phyloP scores from a whole-genome alignment of 805 yeast genomes.

The Candida sonorensis region DNA sequence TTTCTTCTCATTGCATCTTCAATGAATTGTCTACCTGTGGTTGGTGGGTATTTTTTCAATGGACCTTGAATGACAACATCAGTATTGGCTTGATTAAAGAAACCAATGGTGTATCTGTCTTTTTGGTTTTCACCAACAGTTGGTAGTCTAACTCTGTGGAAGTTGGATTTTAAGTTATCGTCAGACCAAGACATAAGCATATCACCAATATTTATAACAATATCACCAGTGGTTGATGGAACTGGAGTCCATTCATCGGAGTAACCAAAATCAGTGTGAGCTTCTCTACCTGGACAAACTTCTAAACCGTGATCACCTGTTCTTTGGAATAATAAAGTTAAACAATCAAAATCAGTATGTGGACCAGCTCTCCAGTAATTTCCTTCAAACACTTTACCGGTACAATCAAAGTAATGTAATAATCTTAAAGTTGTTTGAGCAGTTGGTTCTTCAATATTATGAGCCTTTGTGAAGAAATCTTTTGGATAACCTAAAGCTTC shows the following conservation, averaged over 20 bases:
- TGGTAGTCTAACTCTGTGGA: slow-evolving; percentile 30
- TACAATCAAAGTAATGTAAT: slow-evolving; percentile 26
- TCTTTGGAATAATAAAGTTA: slow-evolving; percentile 29
- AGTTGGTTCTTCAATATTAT: slow-evolving; percentile 18
- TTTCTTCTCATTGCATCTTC: slow-evolving; percentile 30
- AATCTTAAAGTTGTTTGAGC: slow-evolving; percentile 31
- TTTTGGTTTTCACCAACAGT: slow-evolving; percentile 21
- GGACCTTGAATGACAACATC: slow-evolving; percentile 27
- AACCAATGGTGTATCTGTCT: slow-evolving; percentile 28
- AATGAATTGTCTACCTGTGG: slow-evolving; percentile 27
- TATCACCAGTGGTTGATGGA: slow-evolving; percentile 27
- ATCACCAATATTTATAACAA: slow-evolving; percentile 32
- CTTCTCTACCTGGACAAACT: slow-evolving; percentile 31
- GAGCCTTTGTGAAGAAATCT: slow-evolving; percentile 24
- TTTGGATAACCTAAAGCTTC: slow-evolving; percentile 24
- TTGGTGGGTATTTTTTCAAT: slow-evolving; percentile 19
- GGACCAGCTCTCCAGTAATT: slow-evolving; percentile 32
- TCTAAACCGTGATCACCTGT: slow-evolving; percentile 31
- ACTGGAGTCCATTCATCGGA: slow-evolving; percentile 31
- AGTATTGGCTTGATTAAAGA: slow-evolving; percentile 31
- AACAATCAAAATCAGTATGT: slow-evolving; percentile 31
- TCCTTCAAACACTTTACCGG: slow-evolving; percentile 17
- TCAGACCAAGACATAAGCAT: slow-evolving; percentile 35
- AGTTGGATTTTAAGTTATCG: slow-evolving; percentile 27
- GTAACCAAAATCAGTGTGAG: slow-evolving; percentile 28